Evolutionary conservation across 352 stramenopile species (phyloP).

Genomic region (Aphanomyces invadans): DNA sequence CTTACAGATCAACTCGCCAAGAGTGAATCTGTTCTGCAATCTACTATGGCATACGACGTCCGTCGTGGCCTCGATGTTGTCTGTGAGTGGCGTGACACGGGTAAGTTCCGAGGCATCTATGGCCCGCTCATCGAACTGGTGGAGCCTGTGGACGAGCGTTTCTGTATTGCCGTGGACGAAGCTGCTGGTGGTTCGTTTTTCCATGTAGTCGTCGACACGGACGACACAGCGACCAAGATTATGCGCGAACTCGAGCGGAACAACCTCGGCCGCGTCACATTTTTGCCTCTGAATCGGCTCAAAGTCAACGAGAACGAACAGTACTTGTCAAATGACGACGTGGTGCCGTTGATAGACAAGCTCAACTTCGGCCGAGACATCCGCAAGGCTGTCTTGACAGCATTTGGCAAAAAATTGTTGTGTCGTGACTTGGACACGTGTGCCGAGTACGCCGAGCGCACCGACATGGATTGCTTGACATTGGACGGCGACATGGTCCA

Average conservation of each 20-base stretch:
- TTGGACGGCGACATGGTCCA: constrained; percentile 97
- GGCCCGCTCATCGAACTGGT: constrained; percentile 97
- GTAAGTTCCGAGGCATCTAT: constrained; percentile 77
- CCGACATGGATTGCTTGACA: constrained; percentile 97
- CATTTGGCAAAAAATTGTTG: constrained; percentile 97
- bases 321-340: constrained; percentile 72
- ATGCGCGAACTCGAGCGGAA: constrained; percentile 93
- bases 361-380: constrained; percentile 82
- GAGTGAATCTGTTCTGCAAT: constrained; percentile 71
- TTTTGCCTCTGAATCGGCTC: constrained; percentile 92
- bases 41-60: constrained; percentile 82
- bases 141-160: constrained; percentile 76
- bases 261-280: constrained; percentile 94
- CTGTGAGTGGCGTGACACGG: constrained; percentile 77
- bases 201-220: constrained; percentile 98
- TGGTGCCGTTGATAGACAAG: constrained; percentile 78
- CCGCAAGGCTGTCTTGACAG: constrained; percentile 87
- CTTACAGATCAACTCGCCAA: constrained; percentile 58
- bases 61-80: constrained; percentile 75
- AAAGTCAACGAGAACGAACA: constrained; percentile 75
- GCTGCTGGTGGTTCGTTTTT: constrained; percentile 94
- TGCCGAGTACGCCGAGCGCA: constrained; percentile 61
- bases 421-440: constrained; percentile 90
- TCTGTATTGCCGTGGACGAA: constrained; percentile 93
- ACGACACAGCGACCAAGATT: constrained; percentile 91